A percentile compares a stretch with the other conserved stretches of the same genome.
Evolutionary conservation across 345 rosid species (phyloP).

Genomic region (Psidium friedrichsthalianum): DNA sequence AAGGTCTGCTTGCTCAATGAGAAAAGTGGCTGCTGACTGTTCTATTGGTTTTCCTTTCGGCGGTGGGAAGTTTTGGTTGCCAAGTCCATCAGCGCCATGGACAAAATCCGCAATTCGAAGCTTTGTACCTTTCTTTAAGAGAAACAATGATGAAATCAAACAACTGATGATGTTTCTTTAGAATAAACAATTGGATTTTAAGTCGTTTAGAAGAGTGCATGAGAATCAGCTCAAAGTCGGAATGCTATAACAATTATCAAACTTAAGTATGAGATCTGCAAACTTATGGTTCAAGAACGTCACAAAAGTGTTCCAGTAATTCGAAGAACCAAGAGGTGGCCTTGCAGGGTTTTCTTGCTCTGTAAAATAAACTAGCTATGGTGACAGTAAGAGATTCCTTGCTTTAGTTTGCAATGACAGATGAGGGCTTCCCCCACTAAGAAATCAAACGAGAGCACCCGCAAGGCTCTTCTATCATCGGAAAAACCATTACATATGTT

Average conservation of each 20-base stretch:
- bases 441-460: background rate
- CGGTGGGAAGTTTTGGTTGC: slow-evolving; percentile 87
- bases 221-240: background rate
- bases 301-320: background rate
- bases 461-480: background rate
- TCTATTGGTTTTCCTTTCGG: slow-evolving; percentile 68
- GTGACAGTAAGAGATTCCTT: background rate
- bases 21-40: slow-evolving; percentile 60
- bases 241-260: background rate
- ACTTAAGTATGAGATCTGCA: background rate
- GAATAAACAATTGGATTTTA: background rate
- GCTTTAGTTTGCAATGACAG: background rate
- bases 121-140: slow-evolving; percentile 57
- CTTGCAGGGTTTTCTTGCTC: background rate
- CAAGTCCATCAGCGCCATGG: slow-evolving; percentile 91
- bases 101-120: slow-evolving; percentile 89
- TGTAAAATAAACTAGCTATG: background rate
- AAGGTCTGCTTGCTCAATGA: slow-evolving; percentile 73
- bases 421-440: background rate
- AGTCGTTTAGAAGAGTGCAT: background rate
- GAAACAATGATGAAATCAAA: background rate
- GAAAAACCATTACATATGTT: background rate
- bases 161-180: background rate
- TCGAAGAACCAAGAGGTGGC: background rate
- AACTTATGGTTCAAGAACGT: background rate